A percentile compares a stretch with the other conserved stretches of the same genome.
Conservation (phyloP, 2,329 filamentous ascomycete genomes). For the Alternaria sp. region DNA sequence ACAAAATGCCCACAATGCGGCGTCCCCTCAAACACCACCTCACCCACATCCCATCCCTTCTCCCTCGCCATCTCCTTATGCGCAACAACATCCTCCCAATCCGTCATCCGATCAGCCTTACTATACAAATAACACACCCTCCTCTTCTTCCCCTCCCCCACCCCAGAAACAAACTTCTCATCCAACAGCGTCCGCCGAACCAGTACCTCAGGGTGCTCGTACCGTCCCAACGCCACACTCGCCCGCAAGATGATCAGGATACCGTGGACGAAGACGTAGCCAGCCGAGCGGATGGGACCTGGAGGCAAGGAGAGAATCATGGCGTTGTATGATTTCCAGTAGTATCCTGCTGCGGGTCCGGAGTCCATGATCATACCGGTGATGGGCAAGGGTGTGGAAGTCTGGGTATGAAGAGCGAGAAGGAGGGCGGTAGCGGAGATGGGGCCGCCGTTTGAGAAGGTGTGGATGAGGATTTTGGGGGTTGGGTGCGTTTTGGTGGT, state of each 20-base stretch:
- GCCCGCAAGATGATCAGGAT: background rate
- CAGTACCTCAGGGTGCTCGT: constrained; percentile 9
- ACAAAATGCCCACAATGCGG: constrained; percentile 66
- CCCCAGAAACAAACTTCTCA: background rate
- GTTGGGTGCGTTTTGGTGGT: background rate
- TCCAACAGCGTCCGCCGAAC: constrained; percentile 7
- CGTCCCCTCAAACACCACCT: constrained; percentile 61
- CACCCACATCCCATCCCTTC: constrained; percentile 55
- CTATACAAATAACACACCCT: constrained; percentile 66
- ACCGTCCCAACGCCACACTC: constrained; percentile 1
- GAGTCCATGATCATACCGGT: constrained; percentile 14
- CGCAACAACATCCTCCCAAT: constrained; percentile 58
- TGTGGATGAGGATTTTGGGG: constrained; percentile 15
- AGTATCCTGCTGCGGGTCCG: constrained; percentile 4
- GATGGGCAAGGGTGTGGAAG: constrained; percentile 5
- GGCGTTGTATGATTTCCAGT: constrained; percentile 24
- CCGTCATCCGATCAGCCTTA: constrained; percentile 60
- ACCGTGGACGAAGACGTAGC: background rate
- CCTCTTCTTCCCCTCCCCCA: background rate
- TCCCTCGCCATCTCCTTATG: constrained; percentile 55
- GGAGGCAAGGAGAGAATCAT: constrained; percentile 12
- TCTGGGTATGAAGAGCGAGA: background rate
- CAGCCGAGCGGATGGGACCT: background rate
- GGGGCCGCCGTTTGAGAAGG: constrained; percentile 23
- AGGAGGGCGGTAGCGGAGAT: constrained; percentile 13